A percentile compares a stretch with the other conserved stretches of the same genome.
phyloP scores from a whole-genome alignment of 768 basidiomycete genomes.

The Trametes coccinea region DNA sequence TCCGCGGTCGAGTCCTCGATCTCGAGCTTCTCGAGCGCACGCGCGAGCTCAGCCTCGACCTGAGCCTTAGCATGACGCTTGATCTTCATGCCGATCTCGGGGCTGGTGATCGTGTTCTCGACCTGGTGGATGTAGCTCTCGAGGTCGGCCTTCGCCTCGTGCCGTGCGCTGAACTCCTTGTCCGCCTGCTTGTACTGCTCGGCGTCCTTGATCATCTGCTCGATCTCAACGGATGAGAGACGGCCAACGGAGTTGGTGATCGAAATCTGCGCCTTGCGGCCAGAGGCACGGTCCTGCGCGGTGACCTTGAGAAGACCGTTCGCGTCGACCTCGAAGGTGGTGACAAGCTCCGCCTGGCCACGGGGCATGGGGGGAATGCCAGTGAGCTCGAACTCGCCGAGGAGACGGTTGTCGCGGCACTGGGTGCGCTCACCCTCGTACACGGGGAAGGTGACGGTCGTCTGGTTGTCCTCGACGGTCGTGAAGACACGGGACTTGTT shows the following conservation, averaged over 20 bases:
- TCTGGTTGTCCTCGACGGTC: constrained; percentile 99
- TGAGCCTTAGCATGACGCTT: constrained; percentile 95
- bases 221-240: constrained; percentile 95
- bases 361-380: constrained; percentile 99
- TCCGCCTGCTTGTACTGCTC: constrained; percentile 96
- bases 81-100: constrained; percentile 97
- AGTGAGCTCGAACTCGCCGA: constrained; percentile 99
- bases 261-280: constrained; percentile 93
- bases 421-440: constrained; percentile 99
- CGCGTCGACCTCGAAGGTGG: constrained; percentile 99
- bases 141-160: constrained; percentile 97
- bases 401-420: constrained; percentile 98
- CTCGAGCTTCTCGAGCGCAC: constrained; percentile 97
- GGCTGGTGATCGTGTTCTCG: constrained; percentile 92
- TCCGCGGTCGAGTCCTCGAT: constrained; percentile 93
- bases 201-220: constrained; percentile 99
- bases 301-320: constrained; percentile 99
- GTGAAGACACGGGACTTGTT: constrained; percentile 99
- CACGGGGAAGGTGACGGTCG: constrained; percentile 99
- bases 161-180: constrained; percentile 97
- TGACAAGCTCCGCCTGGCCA: constrained; percentile 98
- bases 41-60: constrained; percentile 96
- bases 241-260: constrained; percentile 91
- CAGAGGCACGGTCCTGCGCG: constrained; percentile 96
- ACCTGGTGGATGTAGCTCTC: constrained; percentile 98